Evolutionary conservation across 495 filamentous ascomycete genomes (phyloP), one percentile per base, ranked within the genome.

Genomic region (Trichoderma reesei): DNA sequence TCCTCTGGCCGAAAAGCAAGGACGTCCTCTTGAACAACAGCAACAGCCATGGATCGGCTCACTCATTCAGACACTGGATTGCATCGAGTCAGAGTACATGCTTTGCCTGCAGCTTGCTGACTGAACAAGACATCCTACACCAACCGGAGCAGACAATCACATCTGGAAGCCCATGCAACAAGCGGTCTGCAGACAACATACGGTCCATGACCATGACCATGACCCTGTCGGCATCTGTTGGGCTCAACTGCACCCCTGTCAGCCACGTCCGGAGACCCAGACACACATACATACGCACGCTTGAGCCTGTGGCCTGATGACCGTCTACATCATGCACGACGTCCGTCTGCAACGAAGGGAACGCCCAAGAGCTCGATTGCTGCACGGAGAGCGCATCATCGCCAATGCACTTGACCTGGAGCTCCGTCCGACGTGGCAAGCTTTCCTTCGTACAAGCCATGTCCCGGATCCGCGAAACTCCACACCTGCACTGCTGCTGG

Each of bases 181-280:
- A 56, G 51, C 51, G 51, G 51, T 56, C 51, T 56, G 31, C 51
- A 56, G 26, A 56, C 5, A 18, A n/a, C 51, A 56, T 6, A 56
- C 18, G 16, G 10, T 16, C 51, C 1, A 16, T 20, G 51, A 10
- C 33, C 51, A 20, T 56, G 33, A 26, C 51, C 3, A 26, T 26
- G 16, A 33, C 14, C 51, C 34, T 34, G 13, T 39, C 6, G 18
- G 10, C 11, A 33, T 56, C 18, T 56, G 51, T 56, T 56, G 51
- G 51, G 51, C 51, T 56, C 51, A 36, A 34, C 11, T 39, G 38
- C 34, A 2, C 2, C 5, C 14, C 6, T 56, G 51, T 4, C 16
- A 26, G 26, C 26, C 26, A 26, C 26, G 26, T 26, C 26, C 26
- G 26, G 26, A 26, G 26, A 1, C 26, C 26, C 26, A 26, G 26